Evolutionary conservation across 2,329 filamentous ascomycete species (phyloP), one percentile per base, ranked within the genome.

Genomic region (Claviceps sp.): DNA sequence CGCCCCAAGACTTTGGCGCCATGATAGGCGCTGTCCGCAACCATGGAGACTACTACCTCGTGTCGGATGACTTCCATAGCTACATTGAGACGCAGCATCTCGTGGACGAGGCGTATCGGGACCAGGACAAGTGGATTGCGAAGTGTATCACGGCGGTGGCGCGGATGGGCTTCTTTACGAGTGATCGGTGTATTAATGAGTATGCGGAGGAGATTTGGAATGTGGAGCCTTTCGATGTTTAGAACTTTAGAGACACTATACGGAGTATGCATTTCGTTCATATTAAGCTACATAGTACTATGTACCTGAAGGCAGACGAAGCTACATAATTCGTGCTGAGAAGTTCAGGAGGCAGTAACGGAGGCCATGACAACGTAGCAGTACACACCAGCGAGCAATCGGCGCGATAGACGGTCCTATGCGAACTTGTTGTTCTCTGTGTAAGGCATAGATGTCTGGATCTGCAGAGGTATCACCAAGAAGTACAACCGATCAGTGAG

Each of bases 171-270:
- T 97, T 97, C 79, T 97, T 97, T 74, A 90, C 83, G 60, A 91
- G 86, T 57, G 91, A 97, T 67, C 80, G 91, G 41, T 95, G 91
- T 71, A 96, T 97, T 67, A 88, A 91, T 62, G 90, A 96, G 75
- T 98, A 98, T 70, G 93, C 93, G 0, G 91, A 98, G 67, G 83
- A 78, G 57, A 96, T 98, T 67, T 98, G 93, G 93, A 97, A 97
- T 64, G 75, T 95, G 41, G 91, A 97, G 74, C 90, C 91, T 30
- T 67, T 93, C 51, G 69, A 70, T 37, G 72, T 72, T 34, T 26
- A 26, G 22, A 26, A 26, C 1, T 7, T 6, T 69, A 72, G 20
- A 30, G 37, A 46, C 26, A 51, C 40, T 51, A 8, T 20, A 2
- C 20, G 9, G 26, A 26, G 24, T 26, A 26, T 1, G 6, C 6